Evolutionary conservation across 148 eudicot genomes (phyloP).

Genomic region (Spergularia marina): DNA sequence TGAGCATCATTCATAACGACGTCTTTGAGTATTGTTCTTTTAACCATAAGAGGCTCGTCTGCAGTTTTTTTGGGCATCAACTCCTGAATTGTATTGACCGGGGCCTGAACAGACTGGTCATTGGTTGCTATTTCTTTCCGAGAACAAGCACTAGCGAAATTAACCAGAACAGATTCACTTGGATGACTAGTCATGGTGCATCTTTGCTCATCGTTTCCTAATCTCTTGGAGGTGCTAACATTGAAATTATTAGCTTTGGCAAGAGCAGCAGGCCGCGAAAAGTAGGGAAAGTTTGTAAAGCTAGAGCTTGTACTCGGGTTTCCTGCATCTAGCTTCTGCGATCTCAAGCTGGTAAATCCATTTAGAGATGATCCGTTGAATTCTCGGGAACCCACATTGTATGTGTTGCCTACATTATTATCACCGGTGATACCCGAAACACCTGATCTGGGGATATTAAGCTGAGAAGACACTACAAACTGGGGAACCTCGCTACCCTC

Average conservation of each 20-base stretch:
- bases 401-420: constrained; percentile 24
- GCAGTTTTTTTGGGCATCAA: constrained; percentile 28
- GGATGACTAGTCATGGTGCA: constrained; percentile 27
- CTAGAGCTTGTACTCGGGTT: constrained; percentile 42
- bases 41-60: constrained; percentile 29
- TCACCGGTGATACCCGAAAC: constrained; percentile 38
- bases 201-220: constrained; percentile 31
- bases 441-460: constrained; percentile 44
- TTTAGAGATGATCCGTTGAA: constrained; percentile 34
- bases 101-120: constrained; percentile 27
- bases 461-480: constrained; percentile 35
- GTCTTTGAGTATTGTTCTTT: constrained; percentile 8
- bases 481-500: constrained; percentile 37
- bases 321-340: constrained; percentile 43
- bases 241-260: constrained; percentile 38
- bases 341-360: constrained; percentile 30
- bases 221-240: constrained; percentile 31
- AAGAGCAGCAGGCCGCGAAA: constrained; percentile 55
- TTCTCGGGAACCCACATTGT: constrained; percentile 32
- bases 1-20: constrained; percentile 10
- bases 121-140: constrained; percentile 34
- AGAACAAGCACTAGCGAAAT: constrained; percentile 26
- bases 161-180: constrained; percentile 24
- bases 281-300: constrained; percentile 61
- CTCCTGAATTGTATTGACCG: constrained; percentile 25